Evolutionary conservation across 495 filamentous ascomycete genomes (phyloP).

Genomic region (Daldinia concentrica): DNA sequence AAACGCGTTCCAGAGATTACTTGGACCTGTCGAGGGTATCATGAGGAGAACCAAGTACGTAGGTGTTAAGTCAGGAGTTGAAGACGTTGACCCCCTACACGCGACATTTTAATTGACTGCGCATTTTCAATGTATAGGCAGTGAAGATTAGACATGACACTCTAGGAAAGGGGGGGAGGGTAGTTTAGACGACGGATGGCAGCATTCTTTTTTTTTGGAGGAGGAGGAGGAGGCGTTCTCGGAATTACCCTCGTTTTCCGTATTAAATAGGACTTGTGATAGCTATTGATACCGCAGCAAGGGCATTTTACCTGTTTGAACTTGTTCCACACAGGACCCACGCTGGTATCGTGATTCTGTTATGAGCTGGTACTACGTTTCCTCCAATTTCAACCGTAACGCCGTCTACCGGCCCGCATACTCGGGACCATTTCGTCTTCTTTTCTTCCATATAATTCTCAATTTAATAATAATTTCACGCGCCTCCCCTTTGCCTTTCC

Average conservation of each 20-base stretch:
- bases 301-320: conserved; percentile 21
- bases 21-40: conserved; percentile 93
- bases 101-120: conserved; percentile 23
- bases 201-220: conserved; percentile 40
- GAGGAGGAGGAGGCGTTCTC: conserved; percentile 46
- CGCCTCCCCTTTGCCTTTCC: conserved; percentile 44
- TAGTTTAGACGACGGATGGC: conserved; percentile 35
- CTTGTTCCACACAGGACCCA: conserved; percentile 6
- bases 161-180: conserved; percentile 18
- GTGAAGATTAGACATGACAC: conserved; percentile 31
- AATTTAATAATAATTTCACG: conserved; percentile 5
- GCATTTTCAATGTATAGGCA: conserved; percentile 3
- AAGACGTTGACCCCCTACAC: conserved; percentile 63
- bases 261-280: conserved; percentile 35
- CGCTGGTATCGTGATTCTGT: not conserved
- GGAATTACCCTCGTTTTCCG: conserved; percentile 40
- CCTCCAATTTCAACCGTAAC: not conserved
- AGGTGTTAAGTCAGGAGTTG: conserved; percentile 61
- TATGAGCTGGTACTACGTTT: not conserved
- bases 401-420: not conserved
- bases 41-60: conserved; percentile 79
- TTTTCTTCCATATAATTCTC: not conserved
- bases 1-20: conserved; percentile 89
- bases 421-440: not conserved
- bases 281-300: conserved; percentile 43